Base-by-base conservation (phyloP, 1,284 basidiomycete species). In the Entoloma clypeatum region DNA sequence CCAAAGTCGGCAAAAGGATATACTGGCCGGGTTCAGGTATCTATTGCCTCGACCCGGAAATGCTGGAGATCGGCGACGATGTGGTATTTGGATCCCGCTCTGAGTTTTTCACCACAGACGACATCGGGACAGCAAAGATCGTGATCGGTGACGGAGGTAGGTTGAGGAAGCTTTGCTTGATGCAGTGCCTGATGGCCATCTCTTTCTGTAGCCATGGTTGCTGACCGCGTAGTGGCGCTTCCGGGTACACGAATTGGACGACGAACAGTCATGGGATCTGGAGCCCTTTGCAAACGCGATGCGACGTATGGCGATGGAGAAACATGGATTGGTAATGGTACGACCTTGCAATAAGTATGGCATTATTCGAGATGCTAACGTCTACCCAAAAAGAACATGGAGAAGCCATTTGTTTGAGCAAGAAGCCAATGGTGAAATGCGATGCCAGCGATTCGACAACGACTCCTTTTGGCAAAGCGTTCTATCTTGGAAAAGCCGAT, bases 1-100 rank as follows among this genome's bases (percentile, higher is more conserved):
- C 70, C 17, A 71, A 69, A 53, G 56, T 72, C 16, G 71, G 70
- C 13, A 58, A 62, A 44, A 62, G 66, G 5, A 63, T 73, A n/a
- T 73, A 72, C 51, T 72, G 71, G 71, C 70, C 70, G 9, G 67
- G 65, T 8, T 68, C 66, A 11, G 67, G 69, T 9, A 56, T 73
- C 25, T 62, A 65, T 49, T 72, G 71, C 39, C 59, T 58, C 7
- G 71, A 73, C 42, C 69, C 70, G 1, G 70, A 72, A 53, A 54
- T 73, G 18, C 53, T 73, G 39, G 68, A 71, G 36, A 65, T 72
- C 26, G 70, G 69, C 18, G 62, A 72, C 51, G 67, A 71, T 44
- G 69, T 72, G 22, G 65, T 72, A 9, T 71, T 72, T 51, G 71
- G 71, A n/a, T 70, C 68, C 19, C 65, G 65, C 30, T 67, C 68